Conservation (phyloP, 805 yeast species). For the Myxozyma neotropica region DNA sequence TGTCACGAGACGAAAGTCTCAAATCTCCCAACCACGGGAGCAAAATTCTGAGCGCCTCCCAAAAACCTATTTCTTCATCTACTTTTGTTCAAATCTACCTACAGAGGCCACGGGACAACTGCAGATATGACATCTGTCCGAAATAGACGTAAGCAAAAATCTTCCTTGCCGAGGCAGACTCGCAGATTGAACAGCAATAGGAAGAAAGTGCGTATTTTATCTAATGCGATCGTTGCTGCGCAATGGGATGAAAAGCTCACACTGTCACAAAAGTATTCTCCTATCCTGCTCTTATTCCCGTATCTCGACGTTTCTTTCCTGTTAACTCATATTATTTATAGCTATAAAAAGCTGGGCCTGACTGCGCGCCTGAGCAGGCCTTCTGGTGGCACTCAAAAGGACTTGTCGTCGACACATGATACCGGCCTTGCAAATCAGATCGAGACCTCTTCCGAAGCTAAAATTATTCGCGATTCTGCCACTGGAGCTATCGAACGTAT, state of each 20-base stretch:
- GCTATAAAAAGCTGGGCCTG: constrained; percentile 77
- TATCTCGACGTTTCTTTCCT: not conserved
- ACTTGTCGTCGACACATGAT: constrained; percentile 34
- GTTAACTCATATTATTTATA: constrained; percentile 10
- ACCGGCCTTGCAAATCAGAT: not conserved
- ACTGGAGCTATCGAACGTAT: constrained; percentile 16
- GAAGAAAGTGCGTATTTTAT: constrained; percentile 62
- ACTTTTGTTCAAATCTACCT: not conserved
- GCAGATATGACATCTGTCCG: constrained; percentile 26
- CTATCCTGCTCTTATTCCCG: not conserved
- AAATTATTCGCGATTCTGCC: constrained; percentile 17
- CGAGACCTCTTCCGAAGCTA: constrained; percentile 7
- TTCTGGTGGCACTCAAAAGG: constrained; percentile 81
- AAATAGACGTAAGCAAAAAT: constrained; percentile 23
- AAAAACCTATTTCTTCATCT: no score
- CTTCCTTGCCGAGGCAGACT: constrained; percentile 51
- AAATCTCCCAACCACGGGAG: constrained; percentile 1
- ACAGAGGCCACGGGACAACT: not conserved
- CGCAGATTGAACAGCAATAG: constrained; percentile 71
- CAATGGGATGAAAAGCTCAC: constrained; percentile 89
- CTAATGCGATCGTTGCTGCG: constrained; percentile 81
- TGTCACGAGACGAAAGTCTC: not conserved
- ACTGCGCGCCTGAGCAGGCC: constrained; percentile 62
- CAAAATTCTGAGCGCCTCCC: no score
- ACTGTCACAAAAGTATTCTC: constrained; percentile 66